These are phyloP conservation scores for Inga oerstediana DNA, from an alignment of 306 rosid genomes.

Conservation along the genomic window DNA sequence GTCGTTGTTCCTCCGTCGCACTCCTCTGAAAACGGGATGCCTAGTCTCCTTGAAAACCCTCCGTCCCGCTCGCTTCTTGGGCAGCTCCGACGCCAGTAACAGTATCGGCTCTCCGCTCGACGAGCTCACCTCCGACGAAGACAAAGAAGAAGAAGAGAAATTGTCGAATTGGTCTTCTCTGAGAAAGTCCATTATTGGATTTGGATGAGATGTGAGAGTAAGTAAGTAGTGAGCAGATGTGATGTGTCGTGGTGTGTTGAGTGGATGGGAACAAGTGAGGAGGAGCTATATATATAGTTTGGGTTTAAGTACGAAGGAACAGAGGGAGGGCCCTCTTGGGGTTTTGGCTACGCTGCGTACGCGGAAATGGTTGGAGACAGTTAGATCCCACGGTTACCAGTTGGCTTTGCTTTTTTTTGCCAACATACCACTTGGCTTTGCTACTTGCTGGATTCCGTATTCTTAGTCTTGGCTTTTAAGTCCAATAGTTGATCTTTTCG, in stretches of 20 bases:
- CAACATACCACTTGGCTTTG: not conserved
- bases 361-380: not conserved
- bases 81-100: conserved; percentile 55
- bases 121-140: conserved; percentile 20
- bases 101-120: conserved; percentile 27
- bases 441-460: too few species aligned
- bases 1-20: conserved; percentile 65
- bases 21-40: conserved; percentile 83
- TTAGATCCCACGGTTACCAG: not conserved
- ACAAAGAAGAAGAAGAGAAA: not conserved
- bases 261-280: not conserved
- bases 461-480: too few species aligned
- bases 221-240: not conserved
- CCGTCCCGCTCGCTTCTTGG: conserved; percentile 78
- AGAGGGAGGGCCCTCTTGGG: not conserved
- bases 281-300: not conserved
- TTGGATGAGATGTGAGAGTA: not conserved
- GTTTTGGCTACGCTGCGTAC: not conserved
- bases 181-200: conserved; percentile 31
- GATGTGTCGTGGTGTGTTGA: not conserved
- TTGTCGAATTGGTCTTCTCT: not conserved
- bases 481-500: not conserved
- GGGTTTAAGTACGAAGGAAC: not conserved
- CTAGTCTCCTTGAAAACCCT: conserved; percentile 76
- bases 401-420: not conserved